A percentile compares a stretch with the other conserved stretches of the same genome.
phyloP scores from a whole-genome alignment of 106 monocot species.

The Platanthera guangdongensis region DNA sequence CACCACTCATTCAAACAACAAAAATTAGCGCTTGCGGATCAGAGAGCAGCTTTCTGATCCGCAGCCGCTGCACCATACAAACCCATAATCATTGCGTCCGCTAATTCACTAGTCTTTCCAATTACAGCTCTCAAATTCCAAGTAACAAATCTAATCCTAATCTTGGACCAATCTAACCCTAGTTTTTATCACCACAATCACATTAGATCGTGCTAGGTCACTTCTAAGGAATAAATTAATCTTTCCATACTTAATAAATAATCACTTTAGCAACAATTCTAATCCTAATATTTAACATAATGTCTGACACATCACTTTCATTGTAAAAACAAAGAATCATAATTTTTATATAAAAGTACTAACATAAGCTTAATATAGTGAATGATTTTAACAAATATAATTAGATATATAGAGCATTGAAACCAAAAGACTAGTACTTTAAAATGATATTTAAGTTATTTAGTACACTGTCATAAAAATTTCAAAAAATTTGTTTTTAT shows the following conservation, averaged over 20 bases:
- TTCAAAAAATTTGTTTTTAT: background rate
- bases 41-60: too few species aligned
- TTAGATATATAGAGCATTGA: background rate
- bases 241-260: too few species aligned
- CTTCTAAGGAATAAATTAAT: background rate
- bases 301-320: background rate
- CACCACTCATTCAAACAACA: too few species aligned
- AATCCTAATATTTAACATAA: background rate
- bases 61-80: too few species aligned
- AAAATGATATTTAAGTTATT: background rate
- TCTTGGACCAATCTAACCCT: background rate
- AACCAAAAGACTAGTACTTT: background rate
- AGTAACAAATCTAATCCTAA: background rate
- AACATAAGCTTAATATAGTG: background rate
- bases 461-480: background rate
- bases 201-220: background rate
- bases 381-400: background rate
- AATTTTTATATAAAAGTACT: background rate
- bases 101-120: background rate
- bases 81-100: too few species aligned
- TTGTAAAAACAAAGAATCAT: background rate
- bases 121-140: background rate
- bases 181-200: background rate
- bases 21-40: too few species aligned
- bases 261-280: too few species aligned